phyloP scores from a whole-genome alignment of 2,329 filamentous ascomycete species.

The Fusarium sp. region DNA sequence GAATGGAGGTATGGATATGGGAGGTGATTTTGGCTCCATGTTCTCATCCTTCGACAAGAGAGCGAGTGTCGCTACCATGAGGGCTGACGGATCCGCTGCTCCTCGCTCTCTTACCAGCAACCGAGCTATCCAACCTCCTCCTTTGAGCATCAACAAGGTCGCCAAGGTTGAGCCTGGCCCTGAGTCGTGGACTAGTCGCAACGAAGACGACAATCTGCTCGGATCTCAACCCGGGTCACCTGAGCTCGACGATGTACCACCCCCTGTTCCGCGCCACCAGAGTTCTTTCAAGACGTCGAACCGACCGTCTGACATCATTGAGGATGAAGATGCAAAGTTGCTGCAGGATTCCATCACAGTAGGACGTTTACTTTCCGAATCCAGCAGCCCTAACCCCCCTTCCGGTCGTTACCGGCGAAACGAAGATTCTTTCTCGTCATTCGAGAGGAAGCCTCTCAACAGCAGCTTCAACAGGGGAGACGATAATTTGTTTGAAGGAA shows the following conservation, averaged over 20 bases:
- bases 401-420: conserved; percentile 54
- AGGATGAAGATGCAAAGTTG: conserved; percentile 67
- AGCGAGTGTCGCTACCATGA: conserved; percentile 63
- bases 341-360: conserved; percentile 65
- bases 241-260: conserved; percentile 55
- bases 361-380: conserved; percentile 59
- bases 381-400: conserved; percentile 29
- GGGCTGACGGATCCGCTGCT: conserved; percentile 54
- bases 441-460: conserved; percentile 46
- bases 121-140: conserved; percentile 58
- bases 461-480: conserved; percentile 59
- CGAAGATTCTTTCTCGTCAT: conserved; percentile 55
- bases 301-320: conserved; percentile 55
- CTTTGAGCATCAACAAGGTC: conserved; percentile 61
- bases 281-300: conserved; percentile 50
- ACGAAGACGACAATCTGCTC: conserved; percentile 61
- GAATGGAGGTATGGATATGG: conserved; percentile 63
- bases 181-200: conserved; percentile 65
- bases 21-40: conserved; percentile 70
- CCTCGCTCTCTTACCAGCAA: conserved; percentile 62
- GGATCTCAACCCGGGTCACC: conserved; percentile 54
- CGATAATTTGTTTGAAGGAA: conserved; percentile 68
- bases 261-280: conserved; percentile 58
- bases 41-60: conserved; percentile 68
- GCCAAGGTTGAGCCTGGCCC: conserved; percentile 60